These are phyloP conservation scores for Scorias spongiosa DNA, from an alignment of 2,329 filamentous ascomycete species.

Conservation along the genomic window DNA sequence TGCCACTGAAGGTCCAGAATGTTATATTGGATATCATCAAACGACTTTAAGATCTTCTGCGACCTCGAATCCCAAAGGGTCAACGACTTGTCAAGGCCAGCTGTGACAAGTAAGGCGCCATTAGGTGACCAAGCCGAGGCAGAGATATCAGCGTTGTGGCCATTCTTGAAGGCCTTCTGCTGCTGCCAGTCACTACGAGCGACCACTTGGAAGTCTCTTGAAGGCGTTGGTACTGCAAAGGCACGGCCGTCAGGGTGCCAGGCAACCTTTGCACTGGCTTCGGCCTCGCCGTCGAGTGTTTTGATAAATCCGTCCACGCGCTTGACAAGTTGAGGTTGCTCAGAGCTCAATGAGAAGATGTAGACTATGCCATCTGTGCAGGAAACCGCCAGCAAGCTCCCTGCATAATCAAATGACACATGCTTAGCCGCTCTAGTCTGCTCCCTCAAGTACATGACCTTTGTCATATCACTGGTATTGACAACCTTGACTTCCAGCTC, in stretches of 20 bases:
- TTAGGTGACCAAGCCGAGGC: constrained; percentile 89
- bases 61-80: constrained; percentile 81
- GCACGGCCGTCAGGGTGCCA: constrained; percentile 95
- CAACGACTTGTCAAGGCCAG: constrained; percentile 45
- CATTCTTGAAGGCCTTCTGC: constrained; percentile 62
- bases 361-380: constrained; percentile 84
- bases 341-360: constrained; percentile 66
- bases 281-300: constrained; percentile 59
- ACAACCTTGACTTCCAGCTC: constrained; percentile 86
- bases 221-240: constrained; percentile 72
- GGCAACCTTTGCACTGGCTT: constrained; percentile 56
- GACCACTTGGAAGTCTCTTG: constrained; percentile 68
- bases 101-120: constrained; percentile 64
- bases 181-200: constrained; percentile 84
- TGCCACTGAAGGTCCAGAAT: constrained; percentile 86
- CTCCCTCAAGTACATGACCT: constrained; percentile 64
- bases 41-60: constrained; percentile 62
- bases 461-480: constrained; percentile 60
- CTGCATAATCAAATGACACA: constrained; percentile 71
- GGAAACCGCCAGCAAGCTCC: constrained; percentile 61
- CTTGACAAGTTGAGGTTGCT: constrained; percentile 65
- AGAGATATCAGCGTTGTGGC: constrained; percentile 72
- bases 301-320: constrained; percentile 79
- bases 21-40: constrained; percentile 53
- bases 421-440: constrained; percentile 84